phyloP scores from a whole-genome alignment of 2,329 filamentous ascomycete genomes.

The Cladosporium sp. region DNA sequence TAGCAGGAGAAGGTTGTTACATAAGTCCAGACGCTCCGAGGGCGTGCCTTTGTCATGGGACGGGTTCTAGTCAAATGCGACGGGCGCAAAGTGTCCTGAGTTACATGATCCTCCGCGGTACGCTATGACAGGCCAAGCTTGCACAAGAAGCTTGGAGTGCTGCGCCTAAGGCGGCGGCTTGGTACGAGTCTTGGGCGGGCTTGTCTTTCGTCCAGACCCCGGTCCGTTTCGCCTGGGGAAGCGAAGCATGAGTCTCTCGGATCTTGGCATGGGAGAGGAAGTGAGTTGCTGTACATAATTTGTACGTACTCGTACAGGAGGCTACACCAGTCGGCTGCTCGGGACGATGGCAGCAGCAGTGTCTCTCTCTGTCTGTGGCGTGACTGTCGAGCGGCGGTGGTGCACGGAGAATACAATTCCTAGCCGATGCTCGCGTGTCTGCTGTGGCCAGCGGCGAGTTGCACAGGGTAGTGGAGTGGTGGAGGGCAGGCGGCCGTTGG shows the following conservation, averaged over 20 bases:
- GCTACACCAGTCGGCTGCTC: not conserved
- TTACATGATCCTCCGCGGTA: slow-evolving; percentile 16
- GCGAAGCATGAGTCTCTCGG: slow-evolving; percentile 6
- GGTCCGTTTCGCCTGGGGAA: slow-evolving; percentile 23
- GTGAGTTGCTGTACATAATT: not conserved
- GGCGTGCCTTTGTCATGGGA: not conserved
- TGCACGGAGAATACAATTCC: not conserved
- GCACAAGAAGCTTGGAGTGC: too few species aligned
- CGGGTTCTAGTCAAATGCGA: not conserved
- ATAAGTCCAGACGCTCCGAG: slow-evolving; percentile 1
- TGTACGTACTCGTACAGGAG: not conserved
- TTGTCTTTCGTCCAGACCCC: slow-evolving; percentile 17
- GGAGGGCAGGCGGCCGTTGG: slow-evolving; percentile 10
- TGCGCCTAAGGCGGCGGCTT: slow-evolving; percentile 8
- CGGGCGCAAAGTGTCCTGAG: slow-evolving; percentile 7
- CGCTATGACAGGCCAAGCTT: slow-evolving; percentile 21
- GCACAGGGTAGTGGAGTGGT: not conserved
- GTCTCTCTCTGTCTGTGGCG: slow-evolving; percentile 7
- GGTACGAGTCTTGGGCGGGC: slow-evolving; percentile 11
- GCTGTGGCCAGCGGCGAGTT: slow-evolving; percentile 4
- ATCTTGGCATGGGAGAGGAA: slow-evolving; percentile 9
- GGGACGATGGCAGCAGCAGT: not conserved
- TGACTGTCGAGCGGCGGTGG: not conserved
- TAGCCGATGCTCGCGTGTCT: not conserved
- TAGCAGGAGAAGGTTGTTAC: not conserved